These are phyloP conservation scores for Leccinum solheimii DNA, from an alignment of 1,284 basidiomycete species.

Conservation along the genomic window DNA sequence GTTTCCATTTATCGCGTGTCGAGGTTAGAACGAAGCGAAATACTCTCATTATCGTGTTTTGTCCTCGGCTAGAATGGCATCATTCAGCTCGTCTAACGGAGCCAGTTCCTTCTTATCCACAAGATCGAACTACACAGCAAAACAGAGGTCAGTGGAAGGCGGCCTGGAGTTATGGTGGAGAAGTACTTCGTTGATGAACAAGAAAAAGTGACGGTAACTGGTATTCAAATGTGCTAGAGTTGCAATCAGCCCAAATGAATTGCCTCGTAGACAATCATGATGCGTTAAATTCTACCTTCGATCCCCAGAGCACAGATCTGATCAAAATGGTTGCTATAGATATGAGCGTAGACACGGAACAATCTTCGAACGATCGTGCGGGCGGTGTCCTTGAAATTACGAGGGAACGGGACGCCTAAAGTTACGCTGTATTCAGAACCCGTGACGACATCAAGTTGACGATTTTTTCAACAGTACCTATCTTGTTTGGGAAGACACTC, in stretches of 20 bases:
- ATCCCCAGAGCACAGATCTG: conserved; percentile 98
- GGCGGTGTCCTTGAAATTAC: conserved; percentile 88
- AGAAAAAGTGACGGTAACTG: conserved; percentile 96
- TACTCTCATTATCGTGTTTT: conserved; percentile 43
- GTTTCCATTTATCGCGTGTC: not conserved
- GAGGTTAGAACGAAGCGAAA: not conserved
- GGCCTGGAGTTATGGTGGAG: not conserved
- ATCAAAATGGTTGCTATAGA: conserved; percentile 99
- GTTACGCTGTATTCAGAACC: not conserved
- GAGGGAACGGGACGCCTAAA: conserved; percentile 88
- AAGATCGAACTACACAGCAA: conserved; percentile 77
- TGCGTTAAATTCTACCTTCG: conserved; percentile 66
- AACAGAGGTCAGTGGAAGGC: conserved; percentile 9
- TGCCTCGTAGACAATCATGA: not conserved
- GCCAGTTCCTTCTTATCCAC: conserved; percentile 96
- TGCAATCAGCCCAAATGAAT: conserved; percentile 1
- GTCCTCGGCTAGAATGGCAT: conserved; percentile 89
- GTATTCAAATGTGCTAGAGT: conserved; percentile 93
- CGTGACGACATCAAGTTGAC: not conserved
- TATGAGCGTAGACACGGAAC: conserved; percentile 97
- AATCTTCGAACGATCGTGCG: conserved; percentile 91
- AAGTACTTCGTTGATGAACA: conserved; percentile 92
- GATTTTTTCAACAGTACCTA: conserved; percentile 55
- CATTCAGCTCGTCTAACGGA: conserved; percentile 95
- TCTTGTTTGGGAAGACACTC: conserved; percentile 90